Conservation (phyloP, 495 filamentous ascomycete species). For the Hypomontagnella monticulosa region DNA sequence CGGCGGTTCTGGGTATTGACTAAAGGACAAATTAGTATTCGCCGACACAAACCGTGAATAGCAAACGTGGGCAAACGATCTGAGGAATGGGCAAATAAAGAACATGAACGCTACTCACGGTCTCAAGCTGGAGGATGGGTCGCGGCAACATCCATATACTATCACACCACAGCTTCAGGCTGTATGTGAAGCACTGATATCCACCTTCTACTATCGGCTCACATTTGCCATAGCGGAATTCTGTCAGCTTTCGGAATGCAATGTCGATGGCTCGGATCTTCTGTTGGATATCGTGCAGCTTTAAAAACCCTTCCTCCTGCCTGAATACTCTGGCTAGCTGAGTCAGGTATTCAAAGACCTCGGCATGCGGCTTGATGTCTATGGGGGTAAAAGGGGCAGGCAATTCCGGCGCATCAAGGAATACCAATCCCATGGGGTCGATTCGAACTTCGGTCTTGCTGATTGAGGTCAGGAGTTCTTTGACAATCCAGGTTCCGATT, state of each 20-base stretch:
- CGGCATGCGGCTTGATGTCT: not conserved
- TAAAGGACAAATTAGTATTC: not conserved
- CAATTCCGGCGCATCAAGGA: slow-evolving; percentile 18
- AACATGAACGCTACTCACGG: not conserved
- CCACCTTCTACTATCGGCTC: not conserved
- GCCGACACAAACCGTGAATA: not conserved
- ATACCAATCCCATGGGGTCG: slow-evolving; percentile 19
- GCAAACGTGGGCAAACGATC: not conserved
- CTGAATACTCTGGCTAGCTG: slow-evolving; percentile 9
- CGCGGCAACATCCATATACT: slow-evolving; percentile 23
- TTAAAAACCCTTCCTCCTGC: not conserved
- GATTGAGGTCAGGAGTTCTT: slow-evolving; percentile 3
- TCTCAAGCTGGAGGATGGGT: slow-evolving; percentile 1
- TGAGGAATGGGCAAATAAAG: not conserved
- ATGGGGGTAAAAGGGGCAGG: not conserved
- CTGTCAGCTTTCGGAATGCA: slow-evolving; percentile 1
- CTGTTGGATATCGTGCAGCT: not conserved
- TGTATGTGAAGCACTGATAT: not conserved
- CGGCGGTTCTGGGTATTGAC: not conserved
- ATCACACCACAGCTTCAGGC: slow-evolving; percentile 2
- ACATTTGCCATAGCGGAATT: not conserved
- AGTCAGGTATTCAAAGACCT: slow-evolving; percentile 3
- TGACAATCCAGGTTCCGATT: slow-evolving; percentile 29
- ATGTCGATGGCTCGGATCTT: slow-evolving; percentile 4
- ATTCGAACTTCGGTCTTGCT: not conserved